A percentile compares a stretch with the other conserved stretches of the same genome.
Conservation (phyloP, 768 basidiomycete species). For the Psilocybe cubensis region DNA sequence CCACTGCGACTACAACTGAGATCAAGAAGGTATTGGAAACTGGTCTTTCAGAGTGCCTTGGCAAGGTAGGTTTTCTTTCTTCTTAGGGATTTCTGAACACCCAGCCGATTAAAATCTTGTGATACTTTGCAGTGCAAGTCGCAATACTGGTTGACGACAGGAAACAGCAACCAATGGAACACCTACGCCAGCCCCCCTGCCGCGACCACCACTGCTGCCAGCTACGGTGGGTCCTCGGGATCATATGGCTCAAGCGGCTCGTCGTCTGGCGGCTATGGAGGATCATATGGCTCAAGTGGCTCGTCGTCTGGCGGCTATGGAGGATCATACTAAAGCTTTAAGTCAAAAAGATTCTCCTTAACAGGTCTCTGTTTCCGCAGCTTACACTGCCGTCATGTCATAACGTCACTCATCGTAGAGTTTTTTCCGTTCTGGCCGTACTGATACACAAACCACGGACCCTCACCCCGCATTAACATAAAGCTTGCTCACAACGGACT, state of each 20-base stretch:
- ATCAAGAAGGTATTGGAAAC: slow-evolving; percentile 51
- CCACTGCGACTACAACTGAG: slow-evolving; percentile 49
- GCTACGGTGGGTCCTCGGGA: slow-evolving; percentile 22
- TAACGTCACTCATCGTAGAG: slow-evolving; percentile 39
- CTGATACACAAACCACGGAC: slow-evolving; percentile 19
- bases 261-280: slow-evolving; percentile 27
- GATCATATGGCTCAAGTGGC: slow-evolving; percentile 9
- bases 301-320: slow-evolving; percentile 20
- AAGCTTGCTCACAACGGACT: slow-evolving; percentile 20
- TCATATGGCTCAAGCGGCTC: slow-evolving; percentile 28
- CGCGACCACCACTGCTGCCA: slow-evolving; percentile 11
- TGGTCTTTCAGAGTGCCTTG: slow-evolving; percentile 57
- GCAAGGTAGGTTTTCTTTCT: slow-evolving; percentile 37
- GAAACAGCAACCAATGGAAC: slow-evolving; percentile 55
- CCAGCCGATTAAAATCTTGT: slow-evolving; percentile 18
- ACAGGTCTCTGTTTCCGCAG: slow-evolving; percentile 15
- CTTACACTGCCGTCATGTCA: slow-evolving; percentile 28
- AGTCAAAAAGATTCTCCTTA: slow-evolving; percentile 10
- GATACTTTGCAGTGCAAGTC: slow-evolving; percentile 56
- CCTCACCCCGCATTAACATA: slow-evolving; percentile 17
- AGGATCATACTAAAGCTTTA: slow-evolving; percentile 32
- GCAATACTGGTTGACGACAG: slow-evolving; percentile 50
- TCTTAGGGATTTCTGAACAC: not conserved
- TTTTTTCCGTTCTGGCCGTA: slow-evolving; percentile 23
- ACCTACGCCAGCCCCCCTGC: slow-evolving; percentile 37